phyloP scores from a whole-genome alignment of 371 early-diverging fungal genomes.

The Rhizomucor pusillus region DNA sequence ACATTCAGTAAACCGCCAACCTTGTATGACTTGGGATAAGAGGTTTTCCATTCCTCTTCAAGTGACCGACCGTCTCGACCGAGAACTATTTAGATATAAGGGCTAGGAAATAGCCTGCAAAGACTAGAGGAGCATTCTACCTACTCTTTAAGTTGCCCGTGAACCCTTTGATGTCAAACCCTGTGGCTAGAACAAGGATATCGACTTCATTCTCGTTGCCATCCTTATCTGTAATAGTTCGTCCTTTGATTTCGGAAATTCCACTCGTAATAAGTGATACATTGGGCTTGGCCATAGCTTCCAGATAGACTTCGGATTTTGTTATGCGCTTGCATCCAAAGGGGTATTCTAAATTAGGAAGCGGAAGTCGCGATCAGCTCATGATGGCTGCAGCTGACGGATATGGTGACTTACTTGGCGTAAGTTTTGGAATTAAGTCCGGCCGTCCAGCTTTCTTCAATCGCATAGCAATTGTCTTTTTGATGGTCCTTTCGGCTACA shows the following conservation, averaged over 20 bases:
- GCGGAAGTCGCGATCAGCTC: not conserved
- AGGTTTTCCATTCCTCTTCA: constrained; percentile 12
- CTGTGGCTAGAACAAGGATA: constrained; percentile 62
- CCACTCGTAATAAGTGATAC: constrained; percentile 40
- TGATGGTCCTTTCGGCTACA: not conserved
- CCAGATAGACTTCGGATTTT: constrained; percentile 47
- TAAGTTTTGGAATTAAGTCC: constrained; percentile 18
- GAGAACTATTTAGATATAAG: constrained; percentile 2
- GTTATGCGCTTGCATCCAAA: constrained; percentile 46
- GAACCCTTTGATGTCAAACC: constrained; percentile 49
- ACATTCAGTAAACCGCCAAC: no score
- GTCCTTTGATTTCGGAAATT: constrained; percentile 37
- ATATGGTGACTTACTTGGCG: constrained; percentile 9
- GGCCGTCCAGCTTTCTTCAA: constrained; percentile 19
- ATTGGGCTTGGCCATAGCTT: constrained; percentile 42
- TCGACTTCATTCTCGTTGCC: constrained; percentile 48
- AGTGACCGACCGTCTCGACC: constrained; percentile 5
- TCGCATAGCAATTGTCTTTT: constrained; percentile 6
- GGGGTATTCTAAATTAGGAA: constrained; percentile 7
- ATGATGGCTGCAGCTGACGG: not conserved
- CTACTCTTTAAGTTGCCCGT: constrained; percentile 27
- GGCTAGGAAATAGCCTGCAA: not conserved
- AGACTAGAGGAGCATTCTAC: not conserved
- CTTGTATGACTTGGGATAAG: constrained; percentile 20
- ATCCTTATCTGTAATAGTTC: constrained; percentile 34